Evolutionary conservation across 1,284 basidiomycete species (phyloP).

Genomic region (Moniliophthora roreri): DNA sequence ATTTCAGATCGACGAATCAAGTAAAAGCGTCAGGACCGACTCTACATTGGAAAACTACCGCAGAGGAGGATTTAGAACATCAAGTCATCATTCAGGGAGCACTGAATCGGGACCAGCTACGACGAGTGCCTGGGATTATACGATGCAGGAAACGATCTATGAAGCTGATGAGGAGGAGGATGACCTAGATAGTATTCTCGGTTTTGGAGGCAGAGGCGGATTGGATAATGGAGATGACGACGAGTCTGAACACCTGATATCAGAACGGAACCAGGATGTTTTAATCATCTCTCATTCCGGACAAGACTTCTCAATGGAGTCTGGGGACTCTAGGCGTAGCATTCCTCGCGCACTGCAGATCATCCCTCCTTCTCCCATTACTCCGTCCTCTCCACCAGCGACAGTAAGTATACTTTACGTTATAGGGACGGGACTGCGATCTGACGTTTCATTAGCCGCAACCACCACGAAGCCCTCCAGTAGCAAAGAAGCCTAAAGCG

Average conservation of each 20-base stretch:
- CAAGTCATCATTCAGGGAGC: slow-evolving; percentile 1
- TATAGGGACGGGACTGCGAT: no score
- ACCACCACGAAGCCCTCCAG: slow-evolving; percentile 3
- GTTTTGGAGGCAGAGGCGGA: background rate
- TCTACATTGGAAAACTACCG: slow-evolving; percentile 36
- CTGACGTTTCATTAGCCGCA: background rate
- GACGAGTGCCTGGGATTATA: slow-evolving; percentile 7
- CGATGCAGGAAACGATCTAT: slow-evolving; percentile 3
- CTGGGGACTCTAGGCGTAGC: slow-evolving; percentile 18
- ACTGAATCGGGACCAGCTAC: slow-evolving; percentile 5
- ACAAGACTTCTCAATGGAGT: slow-evolving; percentile 22
- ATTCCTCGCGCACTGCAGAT: slow-evolving; percentile 12
- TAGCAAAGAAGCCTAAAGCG: background rate
- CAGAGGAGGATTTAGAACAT: slow-evolving; percentile 10
- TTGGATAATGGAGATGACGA: slow-evolving; percentile 6
- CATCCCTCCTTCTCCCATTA: slow-evolving; percentile 1
- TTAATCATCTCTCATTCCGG: slow-evolving; percentile 23
- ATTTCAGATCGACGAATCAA: slow-evolving; percentile 30
- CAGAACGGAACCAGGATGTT: slow-evolving; percentile 14
- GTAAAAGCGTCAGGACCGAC: slow-evolving; percentile 32
- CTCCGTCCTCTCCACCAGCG: slow-evolving; percentile 3
- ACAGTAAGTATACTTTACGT: no score
- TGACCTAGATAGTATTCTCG: slow-evolving; percentile 10
- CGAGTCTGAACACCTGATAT: slow-evolving; percentile 13
- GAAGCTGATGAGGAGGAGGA: slow-evolving; percentile 14